These are phyloP conservation scores for Breynia disticha DNA, from an alignment of 441 rosid genomes.

Conservation along the genomic window DNA sequence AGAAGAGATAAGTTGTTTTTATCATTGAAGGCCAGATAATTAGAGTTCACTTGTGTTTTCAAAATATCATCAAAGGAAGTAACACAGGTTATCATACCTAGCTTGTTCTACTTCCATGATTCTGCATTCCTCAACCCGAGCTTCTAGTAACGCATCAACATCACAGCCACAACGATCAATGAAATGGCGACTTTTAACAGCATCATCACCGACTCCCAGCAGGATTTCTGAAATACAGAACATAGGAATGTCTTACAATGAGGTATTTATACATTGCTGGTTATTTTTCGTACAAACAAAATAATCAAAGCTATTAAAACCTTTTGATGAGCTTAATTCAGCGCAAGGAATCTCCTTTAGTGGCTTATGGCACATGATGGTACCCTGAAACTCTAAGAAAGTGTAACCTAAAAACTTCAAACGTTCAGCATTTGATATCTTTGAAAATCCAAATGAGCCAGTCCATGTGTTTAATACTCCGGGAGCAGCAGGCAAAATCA, in stretches of 20 bases:
- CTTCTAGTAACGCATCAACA: conserved; percentile 29
- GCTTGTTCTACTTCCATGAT: not conserved
- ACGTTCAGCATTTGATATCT: conserved; percentile 43
- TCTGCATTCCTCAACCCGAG: conserved; percentile 19
- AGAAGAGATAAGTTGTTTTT: too few relatives aligned
- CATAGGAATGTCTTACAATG: conserved; percentile 4
- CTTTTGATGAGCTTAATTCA: conserved; percentile 22
- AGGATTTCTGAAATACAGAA: conserved; percentile 27
- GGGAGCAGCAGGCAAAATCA: conserved; percentile 76
- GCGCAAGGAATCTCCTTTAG: conserved; percentile 21
- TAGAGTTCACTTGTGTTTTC: not conserved
- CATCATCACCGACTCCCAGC: conserved; percentile 17
- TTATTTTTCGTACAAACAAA: conserved; percentile 5
- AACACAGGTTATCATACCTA: not conserved
- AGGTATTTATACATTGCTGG: not conserved
- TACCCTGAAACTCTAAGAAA: conserved; percentile 64
- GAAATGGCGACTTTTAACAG: conserved; percentile 14
- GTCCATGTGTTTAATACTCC: conserved; percentile 60
- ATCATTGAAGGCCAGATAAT: too few relatives aligned
- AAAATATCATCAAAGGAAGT: not conserved
- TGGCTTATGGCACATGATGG: conserved; percentile 60
- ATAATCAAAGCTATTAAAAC: conserved; percentile 17
- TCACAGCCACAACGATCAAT: conserved; percentile 26
- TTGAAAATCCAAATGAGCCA: conserved; percentile 63
- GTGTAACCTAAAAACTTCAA: conserved; percentile 35